A percentile compares a stretch with the other conserved stretches of the same genome.
Conservation (phyloP, 1,284 basidiomycete species). For the Papiliotrema flavescens region DNA sequence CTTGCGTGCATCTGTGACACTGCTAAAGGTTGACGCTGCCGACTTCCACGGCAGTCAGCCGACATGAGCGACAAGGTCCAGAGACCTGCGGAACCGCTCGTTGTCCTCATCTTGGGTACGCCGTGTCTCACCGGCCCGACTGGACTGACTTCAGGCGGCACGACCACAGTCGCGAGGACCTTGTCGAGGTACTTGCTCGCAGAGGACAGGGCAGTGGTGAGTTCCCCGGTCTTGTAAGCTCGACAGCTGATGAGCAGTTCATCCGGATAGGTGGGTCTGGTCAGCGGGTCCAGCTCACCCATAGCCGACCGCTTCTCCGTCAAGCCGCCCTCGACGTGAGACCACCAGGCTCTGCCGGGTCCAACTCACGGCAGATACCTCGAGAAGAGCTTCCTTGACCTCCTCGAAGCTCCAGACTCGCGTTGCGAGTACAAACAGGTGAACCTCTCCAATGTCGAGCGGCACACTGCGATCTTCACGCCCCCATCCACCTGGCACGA, state of each 20-base stretch:
- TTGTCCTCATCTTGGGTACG: constrained; percentile 73
- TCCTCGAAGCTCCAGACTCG: constrained; percentile 51
- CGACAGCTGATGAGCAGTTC: constrained; percentile 61
- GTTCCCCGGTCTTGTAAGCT: too few relatives aligned
- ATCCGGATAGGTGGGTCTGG: constrained; percentile 60
- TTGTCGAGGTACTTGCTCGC: constrained; percentile 32
- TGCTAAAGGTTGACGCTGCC: not conserved
- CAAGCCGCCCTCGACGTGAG: constrained; percentile 76
- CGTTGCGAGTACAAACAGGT: constrained; percentile 67
- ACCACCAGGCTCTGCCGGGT: constrained; percentile 12
- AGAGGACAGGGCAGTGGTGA: constrained; percentile 4
- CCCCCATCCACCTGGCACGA: constrained; percentile 26
- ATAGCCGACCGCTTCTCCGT: constrained; percentile 79
- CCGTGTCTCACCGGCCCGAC: constrained; percentile 3
- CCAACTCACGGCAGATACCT: constrained; percentile 59
- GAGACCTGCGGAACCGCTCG: constrained; percentile 6
- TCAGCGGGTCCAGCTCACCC: constrained; percentile 4
- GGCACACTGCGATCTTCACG: constrained; percentile 37
- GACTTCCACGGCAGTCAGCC: not conserved
- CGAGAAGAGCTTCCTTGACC: constrained; percentile 67
- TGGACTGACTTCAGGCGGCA: constrained; percentile 28
- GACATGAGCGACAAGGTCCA: not conserved
- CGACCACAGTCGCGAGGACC: constrained; percentile 33
- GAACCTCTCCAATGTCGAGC: constrained; percentile 61
- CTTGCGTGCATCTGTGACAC: not conserved